Conservation (phyloP, 345 rosid species). For the Kandelia obovata region DNA sequence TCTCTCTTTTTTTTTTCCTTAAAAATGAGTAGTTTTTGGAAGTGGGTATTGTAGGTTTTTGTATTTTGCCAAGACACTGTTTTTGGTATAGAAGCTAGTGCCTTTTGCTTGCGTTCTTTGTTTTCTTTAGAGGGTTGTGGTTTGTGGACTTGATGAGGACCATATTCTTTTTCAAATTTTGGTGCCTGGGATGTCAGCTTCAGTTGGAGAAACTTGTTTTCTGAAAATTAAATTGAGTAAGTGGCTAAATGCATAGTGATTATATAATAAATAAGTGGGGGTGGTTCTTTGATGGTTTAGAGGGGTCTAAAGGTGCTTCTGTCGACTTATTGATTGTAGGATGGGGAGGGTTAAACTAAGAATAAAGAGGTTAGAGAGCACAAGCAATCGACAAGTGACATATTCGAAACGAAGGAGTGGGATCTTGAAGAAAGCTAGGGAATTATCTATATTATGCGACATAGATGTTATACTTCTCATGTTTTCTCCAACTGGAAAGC, state of each 20-base stretch:
- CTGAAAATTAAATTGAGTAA: slow-evolving; percentile 28
- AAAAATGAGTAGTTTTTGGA: slow-evolving; percentile 1
- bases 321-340: slow-evolving; percentile 27
- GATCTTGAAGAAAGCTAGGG: slow-evolving; percentile 85
- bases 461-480: slow-evolving; percentile 76
- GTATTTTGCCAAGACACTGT: neutral
- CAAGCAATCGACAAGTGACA: slow-evolving; percentile 69
- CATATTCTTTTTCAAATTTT: slow-evolving; percentile 19
- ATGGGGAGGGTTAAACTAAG: slow-evolving; percentile 93
- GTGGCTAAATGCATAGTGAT: neutral
- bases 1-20: neutral
- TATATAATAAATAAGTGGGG: neutral
- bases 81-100: neutral
- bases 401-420: slow-evolving; percentile 81
- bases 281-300: neutral
- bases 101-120: neutral
- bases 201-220: slow-evolving; percentile 21
- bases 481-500: slow-evolving; percentile 82
- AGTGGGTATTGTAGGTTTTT: slow-evolving; percentile 4
- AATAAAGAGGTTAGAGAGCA: slow-evolving; percentile 79
- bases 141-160: slow-evolving; percentile 14
- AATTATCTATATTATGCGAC: slow-evolving; percentile 80
- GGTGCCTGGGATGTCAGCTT: slow-evolving; percentile 35
- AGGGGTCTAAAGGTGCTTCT: neutral
- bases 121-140: slow-evolving; percentile 5